Evolutionary conservation across 164 flowering plant genomes (phyloP), one percentile per base, ranked within the genome.

Genomic region (Stephania cephalantha): DNA sequence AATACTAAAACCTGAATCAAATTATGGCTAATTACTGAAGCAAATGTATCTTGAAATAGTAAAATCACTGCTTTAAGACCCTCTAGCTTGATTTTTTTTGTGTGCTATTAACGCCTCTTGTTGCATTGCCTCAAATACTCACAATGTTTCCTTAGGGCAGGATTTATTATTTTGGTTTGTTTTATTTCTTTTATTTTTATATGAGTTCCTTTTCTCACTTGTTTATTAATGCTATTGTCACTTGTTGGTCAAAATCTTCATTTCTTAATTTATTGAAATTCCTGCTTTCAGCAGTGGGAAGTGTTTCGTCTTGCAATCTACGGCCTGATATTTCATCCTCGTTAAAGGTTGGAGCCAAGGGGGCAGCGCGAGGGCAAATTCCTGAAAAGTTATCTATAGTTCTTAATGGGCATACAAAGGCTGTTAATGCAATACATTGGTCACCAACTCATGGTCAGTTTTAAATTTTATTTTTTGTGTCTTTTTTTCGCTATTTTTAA

Each of bases 361-460:
- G 79, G 18, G 25, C 69, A 30, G 73, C 72, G 46, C 71, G 6
- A 30, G 81, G 74, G 20, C 79, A 61, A 74, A 72, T 78, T 17
- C 82, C 91, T 45, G 83, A 82, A 73, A 84, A 82, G 74, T 69
- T 85, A 58, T 82, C 91, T 6, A 6, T 78, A 58, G 48, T 82
- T 72, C 81, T 95, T 15, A 70, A 42, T 71, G 71, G 93, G 15
- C 98, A 95, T 69, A 71, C 82, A 13, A 93, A 90, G 79, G 85
- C 95, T 78, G 98, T 93, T 70, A 93, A 86, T 84, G 76, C 93
- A 20, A 74, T 93, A 25, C 87, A 90, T 31, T 92, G 96, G 98
- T 93, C 96, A 42, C 82, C 82, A 73, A 84, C 79, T 82, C 91
- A 93, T 80, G 84, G 98, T 92, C 75, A 84, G 84, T 68, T 58